Evolutionary conservation across 73 alveolate species (phyloP).

Genomic region (Paramecium bursaria): DNA sequence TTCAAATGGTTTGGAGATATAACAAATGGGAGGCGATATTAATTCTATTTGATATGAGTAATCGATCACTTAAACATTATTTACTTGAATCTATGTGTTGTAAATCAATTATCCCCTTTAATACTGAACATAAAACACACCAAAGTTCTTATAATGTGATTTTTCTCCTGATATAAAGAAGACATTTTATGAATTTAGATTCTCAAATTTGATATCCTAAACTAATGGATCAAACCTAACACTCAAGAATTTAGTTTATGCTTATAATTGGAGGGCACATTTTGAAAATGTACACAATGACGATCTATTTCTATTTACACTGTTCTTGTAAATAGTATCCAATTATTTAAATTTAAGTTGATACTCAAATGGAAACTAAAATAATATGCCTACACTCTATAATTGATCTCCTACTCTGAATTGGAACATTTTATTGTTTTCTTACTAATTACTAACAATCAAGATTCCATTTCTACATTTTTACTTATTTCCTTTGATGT

Average conservation of each 20-base stretch:
- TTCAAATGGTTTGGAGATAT: background rate
- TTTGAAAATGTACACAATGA: background rate
- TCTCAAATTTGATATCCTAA: slow-evolving; percentile 24
- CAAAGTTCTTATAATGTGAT: background rate
- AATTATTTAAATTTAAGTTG: too few species aligned
- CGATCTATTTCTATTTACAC: background rate
- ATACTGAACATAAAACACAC: slow-evolving; percentile 1
- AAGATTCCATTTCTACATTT: background rate
- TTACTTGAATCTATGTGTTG: background rate
- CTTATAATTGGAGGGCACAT: background rate
- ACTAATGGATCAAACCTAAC: too few species aligned
- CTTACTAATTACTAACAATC: background rate
- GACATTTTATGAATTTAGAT: slow-evolving; percentile 3
- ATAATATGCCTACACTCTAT: too few species aligned
- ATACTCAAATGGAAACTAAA: background rate
- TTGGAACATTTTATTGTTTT: background rate
- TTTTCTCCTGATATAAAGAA: slow-evolving; percentile 12
- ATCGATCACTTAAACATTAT: background rate
- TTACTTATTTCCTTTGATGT: background rate
- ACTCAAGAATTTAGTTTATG: too few species aligned
- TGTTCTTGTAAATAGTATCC: background rate
- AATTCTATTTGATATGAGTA: background rate
- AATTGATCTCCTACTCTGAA: background rate
- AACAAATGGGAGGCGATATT: slow-evolving; percentile 30
- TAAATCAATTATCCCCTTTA: background rate